Percentiles rank a stretch among this genome's conserved stretches.
These are phyloP conservation scores for Euphorbia pulcherrima DNA, from an alignment of 345 rosid genomes.

Conservation along the genomic window DNA sequence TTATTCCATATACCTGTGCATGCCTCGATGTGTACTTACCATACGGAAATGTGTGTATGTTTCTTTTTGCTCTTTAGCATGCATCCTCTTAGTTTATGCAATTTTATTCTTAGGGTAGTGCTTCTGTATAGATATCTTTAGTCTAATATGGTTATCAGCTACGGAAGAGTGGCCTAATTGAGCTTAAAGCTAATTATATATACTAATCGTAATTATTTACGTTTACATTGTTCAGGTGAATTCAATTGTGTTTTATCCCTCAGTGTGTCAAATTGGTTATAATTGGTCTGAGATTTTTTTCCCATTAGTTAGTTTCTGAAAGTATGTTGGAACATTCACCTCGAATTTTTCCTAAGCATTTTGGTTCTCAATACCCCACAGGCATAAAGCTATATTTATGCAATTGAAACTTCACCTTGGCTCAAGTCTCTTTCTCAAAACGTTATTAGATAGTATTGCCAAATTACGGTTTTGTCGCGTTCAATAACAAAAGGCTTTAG, in stretches of 20 bases:
- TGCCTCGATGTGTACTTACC: neutral
- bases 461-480: neutral
- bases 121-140: neutral
- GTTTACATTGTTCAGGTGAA: neutral
- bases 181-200: neutral
- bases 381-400: neutral
- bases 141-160: neutral
- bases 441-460: neutral
- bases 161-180: neutral
- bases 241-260: neutral
- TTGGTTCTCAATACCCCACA: neutral
- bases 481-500: neutral
- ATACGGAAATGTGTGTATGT: neutral
- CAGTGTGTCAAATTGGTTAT: neutral
- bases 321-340: neutral
- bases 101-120: neutral
- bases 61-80: neutral
- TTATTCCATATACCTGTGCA: neutral
- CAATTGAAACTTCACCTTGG: too few species aligned
- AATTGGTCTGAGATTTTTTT: neutral
- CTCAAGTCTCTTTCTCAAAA: too few species aligned
- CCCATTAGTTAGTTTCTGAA: neutral
- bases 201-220: neutral
- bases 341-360: slow-evolving; percentile 3
- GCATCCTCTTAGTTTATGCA: neutral